Evolutionary conservation across 2,329 filamentous ascomycete genomes (phyloP), one percentile per base, ranked within the genome.

Genomic region (Pseudogymnoascus sp.): DNA sequence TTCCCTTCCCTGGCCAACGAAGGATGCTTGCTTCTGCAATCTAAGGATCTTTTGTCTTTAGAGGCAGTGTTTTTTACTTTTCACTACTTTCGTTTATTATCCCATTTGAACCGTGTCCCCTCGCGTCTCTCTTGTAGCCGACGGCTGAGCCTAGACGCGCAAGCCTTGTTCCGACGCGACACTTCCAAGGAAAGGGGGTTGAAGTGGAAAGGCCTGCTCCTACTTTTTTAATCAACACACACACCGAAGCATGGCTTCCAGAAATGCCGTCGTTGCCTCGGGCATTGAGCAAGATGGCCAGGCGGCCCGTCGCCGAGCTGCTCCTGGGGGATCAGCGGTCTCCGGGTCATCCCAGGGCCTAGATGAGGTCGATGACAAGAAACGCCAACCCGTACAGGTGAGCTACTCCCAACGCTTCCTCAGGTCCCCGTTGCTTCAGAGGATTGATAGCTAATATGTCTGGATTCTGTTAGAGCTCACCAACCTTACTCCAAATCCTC

Each of bases 401-500:
- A 64, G 73, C 40, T 37, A 8, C 14, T 35, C 40, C 31, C 11
- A 5, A 53, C 31, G 23, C 6, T 5, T 56, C 4, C 5, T n/a
- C 14, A 33, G 4, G 14, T 28, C 53, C 11, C n/a, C 3, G 35
- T 16, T 11, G 18, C 25, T 50, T 33, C 3, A 5, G 35, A 5
- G 35, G 42, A 44, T 31, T 63, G 65, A 62, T 67, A 66, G 65
- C 71, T 73, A 61, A 76, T 65, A 35, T 61, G 1, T 35, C 23
- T 63, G 23, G 31, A 31, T 62, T 4, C 65, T 59, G 33, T 38
- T 60, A 74, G 72, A 67, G 82, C 76, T 74, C 80, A 68, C 79
- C 83, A 68, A 84, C 83, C 23, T 73, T 89, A 67, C 76, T 90
- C 69, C 74, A 87, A 63, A 79, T 83, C 69, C 81, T 92, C 68